Conservation (phyloP, 78 protist species). For the Dictyostelium discoideum region DNA sequence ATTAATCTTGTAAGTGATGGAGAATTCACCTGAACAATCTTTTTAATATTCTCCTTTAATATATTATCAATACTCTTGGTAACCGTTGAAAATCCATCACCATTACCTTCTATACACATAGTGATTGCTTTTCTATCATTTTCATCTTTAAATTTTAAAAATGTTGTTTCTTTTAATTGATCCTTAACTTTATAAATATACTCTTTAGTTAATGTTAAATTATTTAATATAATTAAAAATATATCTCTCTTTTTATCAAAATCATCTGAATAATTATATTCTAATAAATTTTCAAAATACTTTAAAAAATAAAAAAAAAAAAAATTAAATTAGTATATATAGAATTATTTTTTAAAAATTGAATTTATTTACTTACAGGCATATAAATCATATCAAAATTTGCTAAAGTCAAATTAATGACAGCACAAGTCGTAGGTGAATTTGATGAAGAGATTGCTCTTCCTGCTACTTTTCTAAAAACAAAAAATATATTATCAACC, state of each 20-base stretch:
- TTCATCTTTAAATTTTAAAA: slow-evolving; percentile 13
- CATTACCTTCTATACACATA: slow-evolving; percentile 34
- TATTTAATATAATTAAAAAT: slow-evolving; percentile 50
- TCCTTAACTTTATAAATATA: slow-evolving; percentile 40
- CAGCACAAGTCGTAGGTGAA: slow-evolving; percentile 53
- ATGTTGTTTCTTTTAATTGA: slow-evolving; percentile 20
- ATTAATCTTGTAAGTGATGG: slow-evolving; percentile 12
- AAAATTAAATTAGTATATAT: neutral
- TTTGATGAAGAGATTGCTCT: slow-evolving; percentile 34
- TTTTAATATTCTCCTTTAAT: slow-evolving; percentile 41
- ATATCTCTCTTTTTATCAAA: slow-evolving; percentile 67
- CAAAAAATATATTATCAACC: slow-evolving; percentile 68
- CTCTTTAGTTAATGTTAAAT: slow-evolving; percentile 12
- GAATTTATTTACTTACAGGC: slow-evolving; percentile 36
- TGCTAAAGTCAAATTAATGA: slow-evolving; percentile 36
- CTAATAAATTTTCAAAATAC: slow-evolving; percentile 54
- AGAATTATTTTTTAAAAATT: neutral
- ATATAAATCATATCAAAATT: slow-evolving; percentile 51
- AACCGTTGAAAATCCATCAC: slow-evolving; percentile 18
- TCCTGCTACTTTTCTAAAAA: slow-evolving; percentile 47
- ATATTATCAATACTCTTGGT: slow-evolving; percentile 13
- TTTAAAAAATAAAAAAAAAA: neutral
- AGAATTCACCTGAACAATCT: slow-evolving; percentile 20
- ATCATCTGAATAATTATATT: slow-evolving; percentile 30
- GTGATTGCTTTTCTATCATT: slow-evolving; percentile 45